Conservation (phyloP, 1,139 yeast genomes). For the Hyphopichia buzzinii region DNA sequence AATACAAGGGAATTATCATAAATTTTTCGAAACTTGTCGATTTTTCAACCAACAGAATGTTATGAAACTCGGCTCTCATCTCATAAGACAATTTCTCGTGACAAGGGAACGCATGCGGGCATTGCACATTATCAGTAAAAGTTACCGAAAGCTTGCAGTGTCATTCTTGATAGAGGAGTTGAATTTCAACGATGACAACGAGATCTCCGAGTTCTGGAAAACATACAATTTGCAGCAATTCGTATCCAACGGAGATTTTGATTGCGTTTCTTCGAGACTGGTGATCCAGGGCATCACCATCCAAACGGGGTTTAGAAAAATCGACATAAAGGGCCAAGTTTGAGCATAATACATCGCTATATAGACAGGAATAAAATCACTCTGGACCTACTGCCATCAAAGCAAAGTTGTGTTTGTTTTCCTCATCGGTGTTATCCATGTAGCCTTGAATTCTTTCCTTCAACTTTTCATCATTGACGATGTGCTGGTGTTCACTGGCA, state of each 20-base stretch:
- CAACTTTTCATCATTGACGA: slow-evolving; percentile 54
- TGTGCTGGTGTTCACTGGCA: slow-evolving; percentile 35
- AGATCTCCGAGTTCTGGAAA: slow-evolving; percentile 34
- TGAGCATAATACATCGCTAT: slow-evolving; percentile 17
- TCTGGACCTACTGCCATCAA: slow-evolving; percentile 64
- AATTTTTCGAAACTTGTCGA: slow-evolving; percentile 46
- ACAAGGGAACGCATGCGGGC: slow-evolving; percentile 61
- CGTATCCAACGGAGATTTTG: slow-evolving; percentile 32
- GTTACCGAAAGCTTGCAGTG: slow-evolving; percentile 56
- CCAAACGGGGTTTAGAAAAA: slow-evolving; percentile 50
- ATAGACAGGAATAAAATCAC: not conserved
- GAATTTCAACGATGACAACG: slow-evolving; percentile 29
- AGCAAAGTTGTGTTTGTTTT: slow-evolving; percentile 60
- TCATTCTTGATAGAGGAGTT: slow-evolving; percentile 48
- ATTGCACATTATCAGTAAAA: slow-evolving; percentile 54
- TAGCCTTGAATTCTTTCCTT: slow-evolving; percentile 61
- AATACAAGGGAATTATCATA: slow-evolving; percentile 48
- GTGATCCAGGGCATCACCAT: slow-evolving; percentile 41
- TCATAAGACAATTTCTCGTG: slow-evolving; percentile 42
- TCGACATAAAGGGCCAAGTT: slow-evolving; percentile 92
- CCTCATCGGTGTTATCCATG: slow-evolving; percentile 59
- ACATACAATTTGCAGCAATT: slow-evolving; percentile 38
- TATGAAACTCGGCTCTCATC: slow-evolving; percentile 23
- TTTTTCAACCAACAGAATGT: slow-evolving; percentile 13
- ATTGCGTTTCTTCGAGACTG: slow-evolving; percentile 48